Evolutionary conservation across 2,329 filamentous ascomycete genomes (phyloP), one percentile per base, ranked within the genome.

Genomic region (Aspergillus alliaceus): DNA sequence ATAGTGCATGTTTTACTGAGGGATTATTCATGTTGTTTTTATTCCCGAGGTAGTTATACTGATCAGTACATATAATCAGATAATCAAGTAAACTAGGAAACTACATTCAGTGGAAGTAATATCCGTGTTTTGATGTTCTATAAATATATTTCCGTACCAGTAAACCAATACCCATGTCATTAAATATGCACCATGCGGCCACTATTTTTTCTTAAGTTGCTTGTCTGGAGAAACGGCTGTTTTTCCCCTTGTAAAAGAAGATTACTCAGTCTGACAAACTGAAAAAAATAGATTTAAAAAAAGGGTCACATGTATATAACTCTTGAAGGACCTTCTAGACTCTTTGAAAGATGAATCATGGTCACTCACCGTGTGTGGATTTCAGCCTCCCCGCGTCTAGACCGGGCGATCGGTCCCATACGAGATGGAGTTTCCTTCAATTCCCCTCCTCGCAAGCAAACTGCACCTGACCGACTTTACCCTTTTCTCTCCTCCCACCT

Each of bases 381-480:
- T 67, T 67, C 59, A 65, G 59, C 51, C 54, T 57, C 59, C 59
- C 61, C 57, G 60, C 63, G 68, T 71, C 69, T 71, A 71, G 69
- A 70, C 69, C 69, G 63, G 68, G 63, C 67, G 59, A 65, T 67
- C 65, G 64, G 55, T 61, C 62, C 58, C 66, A 59, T 56, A 48
- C 27, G 18, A 48, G 20, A 48, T 48, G 44, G 44, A 48, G 18
- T 57, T 40, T 15, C 37, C 25, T 20, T 51, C 27, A 14, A 49
- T 52, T 44, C 44, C 22, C 34, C 53, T 35, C 29, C 35, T 18
- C 37, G 31, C 42, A 14, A 11, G n/a, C n/a, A 3, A 35, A 11
- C 50, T 35, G 31, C 39, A 46, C 32, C 44, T 48, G 44, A 48
- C 44, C 44, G 44, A 48, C 44, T 48, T 48, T 48, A 32, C 44